A percentile compares a stretch with the other conserved stretches of the same genome.
phyloP scores from a whole-genome alignment of 768 basidiomycete species.

The Saitozyma sp. region DNA sequence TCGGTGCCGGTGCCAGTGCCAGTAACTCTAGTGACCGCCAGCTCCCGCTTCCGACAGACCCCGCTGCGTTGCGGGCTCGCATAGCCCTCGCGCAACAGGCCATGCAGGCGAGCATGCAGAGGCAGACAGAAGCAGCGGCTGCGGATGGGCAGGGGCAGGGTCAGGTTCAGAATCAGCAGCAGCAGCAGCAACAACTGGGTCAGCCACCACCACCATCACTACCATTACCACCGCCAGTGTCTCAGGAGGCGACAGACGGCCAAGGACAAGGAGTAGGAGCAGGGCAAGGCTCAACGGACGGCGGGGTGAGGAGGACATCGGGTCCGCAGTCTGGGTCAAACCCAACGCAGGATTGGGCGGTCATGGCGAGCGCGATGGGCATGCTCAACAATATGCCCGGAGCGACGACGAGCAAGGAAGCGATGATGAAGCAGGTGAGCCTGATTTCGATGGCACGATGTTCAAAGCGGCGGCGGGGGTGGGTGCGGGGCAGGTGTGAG shows the following conservation, averaged over 20 bases:
- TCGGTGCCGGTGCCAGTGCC: no score
- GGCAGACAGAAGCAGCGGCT: neutral
- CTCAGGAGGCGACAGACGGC: constrained; percentile 5
- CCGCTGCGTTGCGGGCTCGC: constrained; percentile 13
- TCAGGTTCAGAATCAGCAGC: constrained; percentile 17
- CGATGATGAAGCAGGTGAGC: constrained; percentile 41
- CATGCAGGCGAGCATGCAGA: constrained; percentile 16
- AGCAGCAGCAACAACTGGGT: constrained; percentile 14
- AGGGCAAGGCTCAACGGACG: neutral
- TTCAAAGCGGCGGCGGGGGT: neutral
- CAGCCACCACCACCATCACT: no score
- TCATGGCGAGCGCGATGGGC: constrained; percentile 22
- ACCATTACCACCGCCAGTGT: constrained; percentile 5
- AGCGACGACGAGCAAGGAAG: constrained; percentile 24
- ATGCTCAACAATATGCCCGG: constrained; percentile 19
- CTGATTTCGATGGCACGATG: neutral
- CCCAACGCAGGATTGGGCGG: constrained; percentile 14
- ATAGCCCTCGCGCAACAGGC: constrained; percentile 21
- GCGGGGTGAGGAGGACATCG: neutral
- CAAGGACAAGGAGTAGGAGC: constrained; percentile 1
- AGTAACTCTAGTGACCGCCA: no score
- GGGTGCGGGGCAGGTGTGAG: no score
- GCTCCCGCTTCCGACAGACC: neutral
- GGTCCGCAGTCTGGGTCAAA: neutral
- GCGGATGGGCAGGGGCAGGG: constrained; percentile 7